Percentiles rank a stretch among this genome's conserved stretches.
phyloP scores from a whole-genome alignment of 148 eudicot genomes.

The Cornus controversa region DNA sequence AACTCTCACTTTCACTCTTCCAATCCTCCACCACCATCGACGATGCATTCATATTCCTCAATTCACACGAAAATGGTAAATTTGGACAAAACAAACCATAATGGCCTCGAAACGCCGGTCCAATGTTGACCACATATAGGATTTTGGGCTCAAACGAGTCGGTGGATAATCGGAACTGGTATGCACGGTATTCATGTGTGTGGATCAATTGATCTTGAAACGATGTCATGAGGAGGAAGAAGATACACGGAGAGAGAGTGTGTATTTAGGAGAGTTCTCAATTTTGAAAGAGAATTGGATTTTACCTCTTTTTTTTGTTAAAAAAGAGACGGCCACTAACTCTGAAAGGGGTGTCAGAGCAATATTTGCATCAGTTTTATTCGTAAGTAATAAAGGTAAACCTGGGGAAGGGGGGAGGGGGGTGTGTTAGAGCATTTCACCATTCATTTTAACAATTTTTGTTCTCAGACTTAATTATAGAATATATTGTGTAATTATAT shows the following conservation, averaged over 20 bases:
- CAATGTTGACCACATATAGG: slow-evolving; percentile 62
- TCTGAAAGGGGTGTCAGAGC: too few relatives aligned
- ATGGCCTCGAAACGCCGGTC: slow-evolving; percentile 74
- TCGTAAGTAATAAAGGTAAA: too few relatives aligned
- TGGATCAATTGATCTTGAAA: slow-evolving; percentile 53
- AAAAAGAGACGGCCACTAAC: too few relatives aligned
- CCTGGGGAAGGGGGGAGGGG: too few relatives aligned
- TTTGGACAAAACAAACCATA: slow-evolving; percentile 57
- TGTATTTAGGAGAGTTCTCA: slow-evolving; percentile 11
- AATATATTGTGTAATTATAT: too few relatives aligned
- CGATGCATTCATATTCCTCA: slow-evolving; percentile 35
- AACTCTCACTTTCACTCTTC: slow-evolving; percentile 21
- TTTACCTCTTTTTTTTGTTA: too few relatives aligned
- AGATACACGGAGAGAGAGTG: slow-evolving; percentile 32
- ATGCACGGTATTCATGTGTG: slow-evolving; percentile 67
- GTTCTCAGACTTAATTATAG: too few relatives aligned
- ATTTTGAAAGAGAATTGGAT: slow-evolving; percentile 27
- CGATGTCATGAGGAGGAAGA: slow-evolving; percentile 66
- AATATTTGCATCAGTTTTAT: too few relatives aligned
- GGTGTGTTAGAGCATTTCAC: too few relatives aligned
- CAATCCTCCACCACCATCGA: slow-evolving; percentile 52
- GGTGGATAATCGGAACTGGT: slow-evolving; percentile 31
- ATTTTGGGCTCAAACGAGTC: slow-evolving; percentile 41
- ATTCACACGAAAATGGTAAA: slow-evolving; percentile 50
- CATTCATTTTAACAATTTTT: too few relatives aligned